Evolutionary conservation across 2,329 filamentous ascomycete genomes (phyloP), one percentile per base, ranked within the genome.

Genomic region (Colletotrichum zoysiae): DNA sequence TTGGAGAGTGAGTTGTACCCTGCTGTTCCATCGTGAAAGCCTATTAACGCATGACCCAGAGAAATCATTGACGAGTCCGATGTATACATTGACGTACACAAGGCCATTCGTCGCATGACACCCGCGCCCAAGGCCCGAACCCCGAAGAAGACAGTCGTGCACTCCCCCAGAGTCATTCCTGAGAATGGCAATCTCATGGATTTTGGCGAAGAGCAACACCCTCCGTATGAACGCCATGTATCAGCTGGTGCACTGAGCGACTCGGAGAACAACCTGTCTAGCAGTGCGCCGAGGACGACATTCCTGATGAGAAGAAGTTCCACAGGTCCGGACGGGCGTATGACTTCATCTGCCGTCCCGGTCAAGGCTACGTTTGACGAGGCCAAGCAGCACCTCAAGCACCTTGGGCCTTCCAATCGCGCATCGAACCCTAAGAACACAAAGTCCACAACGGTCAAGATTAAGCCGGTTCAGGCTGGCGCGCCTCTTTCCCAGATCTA

Each of bases 41-140:
- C 5, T 38, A 26, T 48, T 70, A 30, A 69, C 30, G 20, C 18
- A 12, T 2, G 35, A 46, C 70, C 95, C 70, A 95, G 93, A 85
- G 96, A 99, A 87, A 99, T 98, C 75, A 97, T 99, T 74, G 96
- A 99, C 80, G 96, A 99, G 81, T 98, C 95, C 0, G 96, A 99
- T 81, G 96, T 99, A 14, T 99, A 97, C 78, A 92, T 99, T 74
- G 96, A 99, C 81, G 95, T 99, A 2, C 96, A 98, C 86, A 98
- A 98, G 84, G 96, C 96, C 30, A 98, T 99, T 76, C 91, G 96
- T 70, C 93, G 96, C 64, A 89, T 97, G 77, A 90, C 92, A 26
- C 95, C 95, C 1, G 95, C 95, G 1, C 95, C 95, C 1, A 92
- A 94, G 78, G 90, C 90, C 56, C 89, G 92, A 67, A 87, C 84